Evolutionary conservation across 345 rosid genomes (phyloP), one percentile per base, ranked within the genome.

Genomic region (Eucalyptus dawsonii): DNA sequence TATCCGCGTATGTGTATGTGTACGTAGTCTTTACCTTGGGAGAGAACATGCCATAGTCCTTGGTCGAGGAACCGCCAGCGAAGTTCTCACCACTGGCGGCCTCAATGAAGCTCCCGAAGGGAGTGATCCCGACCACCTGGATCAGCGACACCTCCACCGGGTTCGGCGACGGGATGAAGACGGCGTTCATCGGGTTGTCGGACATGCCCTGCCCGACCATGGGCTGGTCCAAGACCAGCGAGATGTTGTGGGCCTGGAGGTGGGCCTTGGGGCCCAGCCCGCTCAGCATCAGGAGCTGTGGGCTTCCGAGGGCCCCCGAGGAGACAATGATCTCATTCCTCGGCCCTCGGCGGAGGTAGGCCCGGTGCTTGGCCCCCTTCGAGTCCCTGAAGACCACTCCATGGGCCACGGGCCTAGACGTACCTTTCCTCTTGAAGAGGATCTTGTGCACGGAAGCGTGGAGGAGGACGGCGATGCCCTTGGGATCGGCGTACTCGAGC

Each of bases 131-230:
- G 50, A 91, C 95, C 6, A 92, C 94, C 86, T 93, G 91, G 72
- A 93, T 92, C 50, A 93, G 92, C 9, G 95, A 93, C 72, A 92
- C 87, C 88, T 93, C 94, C 3, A 93, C 94, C 1, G 94, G 94
- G 22, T 9, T 51, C 83, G 93, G 93, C 2, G 94, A 92, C 8
- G 95, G 95, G 29, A 92, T 56, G 62, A 62, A 89, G 45, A 93
- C 88, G 44, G 92, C 93, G 42, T 93, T 93, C 94, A 93, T 92
- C n/a, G 94, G 95, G 50, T 92, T 93, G 37, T 93, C 93, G 2
- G 94, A 90, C 94, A 93, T 92, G 54, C 94, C 94, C 62, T 92
- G 93, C 42, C 95, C 95, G 10, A 93, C 92, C 92, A 90, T 89
- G 29, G 93, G 93, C 87, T 93, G 93, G 65, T 93, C 92, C 88